Evolutionary conservation across 208 protist genomes (phyloP).

Genomic region (Leishmania tarentolae): DNA sequence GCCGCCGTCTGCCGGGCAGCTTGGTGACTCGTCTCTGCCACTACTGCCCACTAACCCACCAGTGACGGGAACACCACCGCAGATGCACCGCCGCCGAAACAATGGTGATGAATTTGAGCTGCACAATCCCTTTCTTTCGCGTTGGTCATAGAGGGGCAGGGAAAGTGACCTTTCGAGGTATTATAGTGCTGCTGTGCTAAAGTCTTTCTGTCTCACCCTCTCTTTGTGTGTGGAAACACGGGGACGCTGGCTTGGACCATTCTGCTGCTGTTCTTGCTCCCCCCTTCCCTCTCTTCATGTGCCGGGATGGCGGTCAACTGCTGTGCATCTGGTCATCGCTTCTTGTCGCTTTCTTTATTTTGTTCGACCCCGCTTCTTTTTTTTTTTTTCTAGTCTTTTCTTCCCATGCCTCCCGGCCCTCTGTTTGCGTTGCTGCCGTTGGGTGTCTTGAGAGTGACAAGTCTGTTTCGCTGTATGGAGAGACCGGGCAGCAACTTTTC

Average conservation of each 20-base stretch:
- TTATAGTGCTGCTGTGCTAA: not conserved
- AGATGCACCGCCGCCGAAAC: constrained; percentile 14
- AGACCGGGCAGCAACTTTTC: not conserved
- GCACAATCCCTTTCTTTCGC: constrained; percentile 75
- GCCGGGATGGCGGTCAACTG: not conserved
- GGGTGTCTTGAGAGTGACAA: not conserved
- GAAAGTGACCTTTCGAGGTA: not conserved
- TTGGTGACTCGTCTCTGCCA: not conserved
- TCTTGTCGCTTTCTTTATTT: constrained; percentile 10
- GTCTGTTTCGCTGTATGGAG: not conserved
- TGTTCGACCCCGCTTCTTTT: constrained; percentile 10
- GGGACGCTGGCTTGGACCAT: not conserved
- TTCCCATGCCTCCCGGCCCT: not conserved
- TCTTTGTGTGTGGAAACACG: not conserved
- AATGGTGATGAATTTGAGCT: constrained; percentile 48
- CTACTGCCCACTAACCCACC: not conserved
- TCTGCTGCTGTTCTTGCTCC: constrained; percentile 1
- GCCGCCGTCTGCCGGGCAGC: not conserved
- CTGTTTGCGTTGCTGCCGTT: not conserved
- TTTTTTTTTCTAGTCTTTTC: constrained; percentile 5
- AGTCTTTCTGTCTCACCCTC: not conserved
- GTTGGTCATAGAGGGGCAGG: constrained; percentile 42
- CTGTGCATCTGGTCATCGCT: not conserved
- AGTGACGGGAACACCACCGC: not conserved
- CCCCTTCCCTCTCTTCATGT: not conserved